Percentiles rank a stretch among this genome's conserved stretches.
Evolutionary conservation across 208 protist species (phyloP).

Genomic region (Trypanosomatidae sp.): DNA sequence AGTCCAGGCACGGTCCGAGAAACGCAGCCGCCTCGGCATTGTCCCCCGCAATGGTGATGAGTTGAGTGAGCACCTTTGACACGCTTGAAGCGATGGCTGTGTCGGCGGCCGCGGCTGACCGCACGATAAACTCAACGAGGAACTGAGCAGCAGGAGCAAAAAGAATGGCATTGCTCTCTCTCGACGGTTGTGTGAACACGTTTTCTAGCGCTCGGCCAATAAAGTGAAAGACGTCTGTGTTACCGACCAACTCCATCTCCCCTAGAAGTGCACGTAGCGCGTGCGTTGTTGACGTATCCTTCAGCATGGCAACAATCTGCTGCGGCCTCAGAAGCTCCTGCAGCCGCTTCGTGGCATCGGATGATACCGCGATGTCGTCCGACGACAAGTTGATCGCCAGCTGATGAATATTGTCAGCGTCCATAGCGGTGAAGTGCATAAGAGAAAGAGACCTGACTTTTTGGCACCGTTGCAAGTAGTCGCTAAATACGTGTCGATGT

Average conservation of each 20-base stretch:
- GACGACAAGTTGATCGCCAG: slow-evolving; percentile 39
- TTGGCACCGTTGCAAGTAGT: background rate
- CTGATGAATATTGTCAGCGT: slow-evolving; percentile 19
- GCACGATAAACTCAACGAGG: slow-evolving; percentile 44
- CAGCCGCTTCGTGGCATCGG: slow-evolving; percentile 31
- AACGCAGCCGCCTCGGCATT: background rate
- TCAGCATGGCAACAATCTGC: slow-evolving; percentile 21
- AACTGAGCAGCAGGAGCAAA: slow-evolving; percentile 29
- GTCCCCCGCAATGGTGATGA: slow-evolving; percentile 18
- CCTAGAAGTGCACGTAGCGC: slow-evolving; percentile 29
- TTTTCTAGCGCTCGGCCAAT: slow-evolving; percentile 31
- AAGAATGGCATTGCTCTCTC: slow-evolving; percentile 13
- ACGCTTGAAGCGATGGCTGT: slow-evolving; percentile 22
- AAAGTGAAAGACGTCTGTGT: slow-evolving; percentile 48
- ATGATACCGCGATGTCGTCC: slow-evolving; percentile 31
- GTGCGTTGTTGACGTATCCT: background rate
- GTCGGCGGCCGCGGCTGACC: slow-evolving; percentile 19
- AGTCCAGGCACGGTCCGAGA: slow-evolving; percentile 39
- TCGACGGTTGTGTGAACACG: slow-evolving; percentile 18
- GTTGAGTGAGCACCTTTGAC: slow-evolving; percentile 18
- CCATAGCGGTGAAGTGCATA: slow-evolving; percentile 15
- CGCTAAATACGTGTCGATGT: background rate
- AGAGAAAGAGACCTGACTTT: background rate
- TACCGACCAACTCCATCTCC: slow-evolving; percentile 43
- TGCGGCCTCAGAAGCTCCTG: slow-evolving; percentile 21